Evolutionary conservation across 1,284 basidiomycete species (phyloP).

Genomic region (Cryptococcus sp.): DNA sequence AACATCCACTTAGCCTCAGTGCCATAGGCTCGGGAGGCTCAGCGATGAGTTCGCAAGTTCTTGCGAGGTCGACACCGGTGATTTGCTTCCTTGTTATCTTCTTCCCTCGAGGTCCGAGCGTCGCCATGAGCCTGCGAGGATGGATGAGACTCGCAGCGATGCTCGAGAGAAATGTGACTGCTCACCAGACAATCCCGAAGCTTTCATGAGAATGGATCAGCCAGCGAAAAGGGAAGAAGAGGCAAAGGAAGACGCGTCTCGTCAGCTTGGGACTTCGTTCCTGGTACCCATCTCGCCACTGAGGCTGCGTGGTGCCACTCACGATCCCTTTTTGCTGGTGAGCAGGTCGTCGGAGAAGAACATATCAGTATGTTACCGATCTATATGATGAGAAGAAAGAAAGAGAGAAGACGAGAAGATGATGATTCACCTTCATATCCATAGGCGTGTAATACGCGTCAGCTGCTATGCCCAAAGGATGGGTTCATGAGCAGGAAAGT

Average conservation of each 20-base stretch:
- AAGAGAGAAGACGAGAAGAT: conserved; percentile 14
- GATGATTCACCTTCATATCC: too few relatives aligned
- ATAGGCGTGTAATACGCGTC: too few relatives aligned
- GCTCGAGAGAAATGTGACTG: too few relatives aligned
- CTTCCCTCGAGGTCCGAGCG: conserved; percentile 78
- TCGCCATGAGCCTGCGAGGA: conserved; percentile 76
- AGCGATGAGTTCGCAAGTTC: conserved; percentile 75
- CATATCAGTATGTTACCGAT: conserved; percentile 22
- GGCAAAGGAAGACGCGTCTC: conserved; percentile 5
- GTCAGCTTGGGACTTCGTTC: conserved; percentile 7
- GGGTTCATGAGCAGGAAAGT: too few relatives aligned
- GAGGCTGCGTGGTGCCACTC: conserved; percentile 15
- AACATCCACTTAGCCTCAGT: conserved; percentile 76
- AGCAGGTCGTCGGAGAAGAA: conserved; percentile 47
- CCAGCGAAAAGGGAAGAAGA: conserved; percentile 2
- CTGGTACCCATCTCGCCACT: not conserved
- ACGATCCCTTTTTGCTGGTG: conserved; percentile 46
- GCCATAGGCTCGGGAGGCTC: conserved; percentile 82
- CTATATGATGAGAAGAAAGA: not conserved
- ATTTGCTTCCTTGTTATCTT: conserved; percentile 78
- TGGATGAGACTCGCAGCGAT: not conserved
- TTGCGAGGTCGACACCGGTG: conserved; percentile 72
- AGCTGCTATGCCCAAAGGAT: too few relatives aligned
- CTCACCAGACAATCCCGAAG: conserved; percentile 47
- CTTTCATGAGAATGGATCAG: conserved; percentile 17